Evolutionary conservation across 495 filamentous ascomycete genomes (phyloP).

Genomic region (Evernia prunastri): DNA sequence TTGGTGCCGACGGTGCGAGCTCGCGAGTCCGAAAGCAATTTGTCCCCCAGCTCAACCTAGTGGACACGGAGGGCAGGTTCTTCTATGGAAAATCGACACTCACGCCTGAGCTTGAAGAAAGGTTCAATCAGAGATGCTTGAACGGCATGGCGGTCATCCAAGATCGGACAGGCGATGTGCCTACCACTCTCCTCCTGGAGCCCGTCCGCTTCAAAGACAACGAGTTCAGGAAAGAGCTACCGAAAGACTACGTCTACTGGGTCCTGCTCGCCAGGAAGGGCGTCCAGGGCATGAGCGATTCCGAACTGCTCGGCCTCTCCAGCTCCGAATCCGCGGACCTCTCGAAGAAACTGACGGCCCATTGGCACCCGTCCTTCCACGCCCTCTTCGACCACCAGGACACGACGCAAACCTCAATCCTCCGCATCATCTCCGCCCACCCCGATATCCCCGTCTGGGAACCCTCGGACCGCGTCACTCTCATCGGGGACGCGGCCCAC

Average conservation of each 20-base stretch:
- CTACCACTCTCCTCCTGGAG: slow-evolving; percentile 35
- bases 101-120: slow-evolving; percentile 29
- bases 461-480: slow-evolving; percentile 43
- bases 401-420: slow-evolving; percentile 29
- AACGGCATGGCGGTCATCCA: slow-evolving; percentile 32
- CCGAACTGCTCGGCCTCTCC: slow-evolving; percentile 24
- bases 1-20: slow-evolving; percentile 43
- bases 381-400: slow-evolving; percentile 36
- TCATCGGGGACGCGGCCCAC: slow-evolving; percentile 56
- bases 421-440: slow-evolving; percentile 35
- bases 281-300: slow-evolving; percentile 22
- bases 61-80: slow-evolving; percentile 41
- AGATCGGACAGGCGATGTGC: slow-evolving; percentile 21
- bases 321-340: slow-evolving; percentile 27
- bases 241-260: slow-evolving; percentile 40
- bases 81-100: slow-evolving; percentile 40
- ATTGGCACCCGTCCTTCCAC: slow-evolving; percentile 33
- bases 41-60: slow-evolving; percentile 34
- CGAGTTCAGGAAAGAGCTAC: slow-evolving; percentile 17
- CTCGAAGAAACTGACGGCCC: slow-evolving; percentile 24
- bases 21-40: slow-evolving; percentile 39
- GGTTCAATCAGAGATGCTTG: slow-evolving; percentile 25
- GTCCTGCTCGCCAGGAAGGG: slow-evolving; percentile 29
- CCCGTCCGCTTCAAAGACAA: slow-evolving; percentile 29
- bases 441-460: slow-evolving; percentile 35